phyloP scores from a whole-genome alignment of 805 yeast species.

The Peterozyma toletana region DNA sequence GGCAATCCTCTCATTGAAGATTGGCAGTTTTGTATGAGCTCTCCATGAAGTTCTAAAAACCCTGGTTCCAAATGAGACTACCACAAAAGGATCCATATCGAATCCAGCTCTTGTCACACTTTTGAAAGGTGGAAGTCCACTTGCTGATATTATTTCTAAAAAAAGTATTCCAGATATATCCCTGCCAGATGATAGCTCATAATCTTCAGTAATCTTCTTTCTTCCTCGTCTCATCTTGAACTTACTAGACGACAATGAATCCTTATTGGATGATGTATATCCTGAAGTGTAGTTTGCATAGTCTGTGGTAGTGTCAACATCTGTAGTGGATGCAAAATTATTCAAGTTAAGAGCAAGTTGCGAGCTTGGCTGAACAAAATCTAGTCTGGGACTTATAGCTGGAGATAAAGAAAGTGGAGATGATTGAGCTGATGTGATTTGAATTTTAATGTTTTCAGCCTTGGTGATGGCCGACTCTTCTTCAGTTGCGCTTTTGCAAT shows the following conservation, averaged over 20 bases:
- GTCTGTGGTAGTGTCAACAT: not conserved
- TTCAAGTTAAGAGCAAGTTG: no score
- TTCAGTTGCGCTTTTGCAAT: not conserved
- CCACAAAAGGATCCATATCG: slow-evolving; percentile 96
- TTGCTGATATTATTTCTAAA: slow-evolving; percentile 66
- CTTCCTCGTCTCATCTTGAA: slow-evolving; percentile 23
- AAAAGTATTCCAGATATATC: slow-evolving; percentile 63
- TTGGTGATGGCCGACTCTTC: not conserved
- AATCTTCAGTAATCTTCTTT: slow-evolving; percentile 21
- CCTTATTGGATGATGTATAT: not conserved
- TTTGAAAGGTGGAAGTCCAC: slow-evolving; percentile 71
- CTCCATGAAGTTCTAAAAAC: slow-evolving; percentile 82
- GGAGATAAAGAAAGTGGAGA: no score
- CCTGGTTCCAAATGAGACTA: slow-evolving; percentile 81
- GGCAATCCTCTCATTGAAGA: slow-evolving; percentile 71
- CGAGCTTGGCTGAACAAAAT: no score
- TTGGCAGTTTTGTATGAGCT: slow-evolving; percentile 76
- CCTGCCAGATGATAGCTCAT: slow-evolving; percentile 28
- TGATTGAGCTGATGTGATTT: no score
- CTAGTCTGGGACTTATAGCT: no score
- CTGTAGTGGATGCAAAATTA: not conserved
- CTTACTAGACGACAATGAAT: slow-evolving; percentile 19
- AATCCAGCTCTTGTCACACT: slow-evolving; percentile 70
- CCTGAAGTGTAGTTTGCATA: not conserved
- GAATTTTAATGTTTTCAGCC: not conserved